phyloP scores from a whole-genome alignment of 2,329 filamentous ascomycete genomes.

The Diaporthe sp. region DNA sequence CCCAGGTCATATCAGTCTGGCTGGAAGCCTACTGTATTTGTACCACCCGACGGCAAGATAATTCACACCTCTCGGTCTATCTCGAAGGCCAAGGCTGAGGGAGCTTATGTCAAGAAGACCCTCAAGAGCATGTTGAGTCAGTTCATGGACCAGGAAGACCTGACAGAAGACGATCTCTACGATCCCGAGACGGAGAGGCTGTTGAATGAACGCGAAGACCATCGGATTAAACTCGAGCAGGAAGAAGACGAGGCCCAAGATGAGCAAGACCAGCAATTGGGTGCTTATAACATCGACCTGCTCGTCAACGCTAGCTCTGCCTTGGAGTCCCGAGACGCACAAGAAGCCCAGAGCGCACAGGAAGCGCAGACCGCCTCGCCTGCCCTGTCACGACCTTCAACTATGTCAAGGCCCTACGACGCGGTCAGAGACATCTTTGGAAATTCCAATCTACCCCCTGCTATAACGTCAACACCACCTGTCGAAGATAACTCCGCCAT shows the following conservation, averaged over 20 bases:
- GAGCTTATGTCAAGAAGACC: slow-evolving; percentile 43
- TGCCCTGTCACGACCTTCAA: slow-evolving; percentile 41
- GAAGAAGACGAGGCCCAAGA: slow-evolving; percentile 45
- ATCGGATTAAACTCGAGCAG: slow-evolving; percentile 43
- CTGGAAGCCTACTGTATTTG: slow-evolving; percentile 63
- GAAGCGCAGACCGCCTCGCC: slow-evolving; percentile 30
- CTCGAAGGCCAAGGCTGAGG: slow-evolving; percentile 41
- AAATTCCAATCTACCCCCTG: slow-evolving; percentile 48
- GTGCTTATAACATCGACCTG: slow-evolving; percentile 43
- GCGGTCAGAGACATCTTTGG: slow-evolving; percentile 61
- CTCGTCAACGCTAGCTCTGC: slow-evolving; percentile 43
- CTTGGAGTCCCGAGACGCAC: slow-evolving; percentile 32
- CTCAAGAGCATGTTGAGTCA: slow-evolving; percentile 43
- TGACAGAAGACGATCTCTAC: slow-evolving; percentile 44
- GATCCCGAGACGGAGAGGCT: slow-evolving; percentile 43
- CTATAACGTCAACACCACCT: slow-evolving; percentile 41
- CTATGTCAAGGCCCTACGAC: slow-evolving; percentile 58
- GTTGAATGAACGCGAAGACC: slow-evolving; percentile 43
- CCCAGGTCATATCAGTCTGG: slow-evolving; percentile 59
- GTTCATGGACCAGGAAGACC: slow-evolving; percentile 46
- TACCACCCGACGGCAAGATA: slow-evolving; percentile 62
- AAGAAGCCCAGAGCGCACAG: slow-evolving; percentile 36
- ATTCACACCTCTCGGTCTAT: slow-evolving; percentile 60
- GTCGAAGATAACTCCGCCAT: slow-evolving; percentile 26
- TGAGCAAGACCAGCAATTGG: slow-evolving; percentile 37